Conservation (phyloP, 1,284 basidiomycete genomes). For the Ustilago trichophora region DNA sequence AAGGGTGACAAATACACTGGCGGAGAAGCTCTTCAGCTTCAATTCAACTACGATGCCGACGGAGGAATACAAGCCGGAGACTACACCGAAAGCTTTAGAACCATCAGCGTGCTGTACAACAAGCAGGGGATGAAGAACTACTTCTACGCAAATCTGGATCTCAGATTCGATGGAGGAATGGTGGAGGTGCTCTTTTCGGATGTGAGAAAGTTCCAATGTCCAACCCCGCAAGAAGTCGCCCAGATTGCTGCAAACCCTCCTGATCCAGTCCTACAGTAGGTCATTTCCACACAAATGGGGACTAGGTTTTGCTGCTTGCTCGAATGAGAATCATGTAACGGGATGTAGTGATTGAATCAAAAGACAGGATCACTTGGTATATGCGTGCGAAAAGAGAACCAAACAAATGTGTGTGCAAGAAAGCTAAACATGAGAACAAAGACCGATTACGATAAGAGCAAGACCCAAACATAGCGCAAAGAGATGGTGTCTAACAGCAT, state of each 20-base stretch:
- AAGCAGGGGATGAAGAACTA: conserved; percentile 1
- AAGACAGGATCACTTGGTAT: conserved; percentile 21
- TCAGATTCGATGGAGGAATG: not conserved
- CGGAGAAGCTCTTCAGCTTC: not conserved
- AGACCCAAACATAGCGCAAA: no score
- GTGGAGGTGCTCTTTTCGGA: not conserved
- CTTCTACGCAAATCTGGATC: no score
- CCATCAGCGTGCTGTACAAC: not conserved
- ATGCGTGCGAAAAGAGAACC: not conserved
- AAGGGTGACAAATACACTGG: not conserved
- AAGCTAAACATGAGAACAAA: not conserved
- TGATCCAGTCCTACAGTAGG: no score
- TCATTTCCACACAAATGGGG: no score
- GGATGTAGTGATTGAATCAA: conserved; percentile 13
- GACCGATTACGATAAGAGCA: no score
- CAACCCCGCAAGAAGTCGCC: no score
- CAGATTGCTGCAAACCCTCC: not conserved
- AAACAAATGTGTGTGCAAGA: not conserved
- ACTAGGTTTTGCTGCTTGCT: no score
- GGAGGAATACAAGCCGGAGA: not conserved
- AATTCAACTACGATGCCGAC: not conserved
- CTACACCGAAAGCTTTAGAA: not conserved
- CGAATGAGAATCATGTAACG: not conserved
- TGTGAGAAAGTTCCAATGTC: conserved; percentile 1
- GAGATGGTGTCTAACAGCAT: conserved; percentile 25